Base-by-base conservation (phyloP, 371 early-diverging fungal genomes). In the Chytridium lagenaria region DNA sequence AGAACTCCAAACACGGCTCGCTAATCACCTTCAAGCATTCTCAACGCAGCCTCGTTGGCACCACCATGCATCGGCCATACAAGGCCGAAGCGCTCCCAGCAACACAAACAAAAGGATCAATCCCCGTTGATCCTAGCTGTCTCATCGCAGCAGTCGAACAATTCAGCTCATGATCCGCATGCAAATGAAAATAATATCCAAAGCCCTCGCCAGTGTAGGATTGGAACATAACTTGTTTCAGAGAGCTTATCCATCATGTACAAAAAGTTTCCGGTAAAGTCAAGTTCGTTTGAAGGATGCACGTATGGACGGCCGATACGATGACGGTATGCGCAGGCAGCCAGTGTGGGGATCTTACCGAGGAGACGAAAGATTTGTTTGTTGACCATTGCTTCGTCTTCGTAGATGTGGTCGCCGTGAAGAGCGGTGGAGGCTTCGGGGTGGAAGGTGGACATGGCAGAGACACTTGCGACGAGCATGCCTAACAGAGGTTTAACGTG, bases 111-210 rank as follows among this genome's bases (percentile, higher is more conserved):
- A 85, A 90, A n/a, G 91, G 89, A 78, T 90, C 89, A 38, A 88
- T 85, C 37, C 80, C 80, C 1, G 87, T 83, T 5, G 85, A 83
- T 3, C 87, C 87, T 75, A 90, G 83, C 68, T 90, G 90, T 38
- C 91, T 78, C 88, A 90, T 89, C 10, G 91, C 90, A 16, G 90
- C 88, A 10, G 91, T 90, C 28, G 84, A 82, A 77, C 90, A 90
- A 70, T 80, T 83, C 59, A 80, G 71, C 49, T 81, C 85, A 61
- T 85, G 85, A 75, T 89, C 89, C 31, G 89, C 90, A 70, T 90
- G 90, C 57, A 90, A 77, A 90, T 90, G 73, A 90, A 90, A 38
- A 90, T 80, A 31, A 90, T 78, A 76, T 90, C 91, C 55, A 90
- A 74, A 10, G 89, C 89, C 33, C 79, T 68, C 19, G 86, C 83